Conservation (phyloP, 1,139 yeast genomes). For the Diutina catenulata region DNA sequence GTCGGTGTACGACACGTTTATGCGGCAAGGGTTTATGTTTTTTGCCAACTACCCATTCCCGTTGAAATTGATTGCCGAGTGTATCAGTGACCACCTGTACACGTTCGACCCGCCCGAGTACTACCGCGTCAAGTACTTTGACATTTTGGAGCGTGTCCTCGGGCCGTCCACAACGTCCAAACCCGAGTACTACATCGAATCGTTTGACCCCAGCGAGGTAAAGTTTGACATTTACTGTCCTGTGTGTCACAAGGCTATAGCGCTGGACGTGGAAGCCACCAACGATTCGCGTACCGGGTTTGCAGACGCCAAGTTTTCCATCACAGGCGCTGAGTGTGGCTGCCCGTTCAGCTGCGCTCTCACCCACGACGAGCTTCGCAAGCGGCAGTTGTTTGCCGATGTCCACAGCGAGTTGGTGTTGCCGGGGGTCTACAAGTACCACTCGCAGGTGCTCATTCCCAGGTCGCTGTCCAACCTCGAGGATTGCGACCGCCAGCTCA, state of each 20-base stretch:
- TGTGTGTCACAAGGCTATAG: constrained; percentile 9
- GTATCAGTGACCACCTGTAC: constrained; percentile 14
- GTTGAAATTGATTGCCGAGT: constrained; percentile 12
- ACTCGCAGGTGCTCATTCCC: constrained; percentile 6
- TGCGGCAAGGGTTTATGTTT: constrained; percentile 14
- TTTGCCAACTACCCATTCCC: constrained; percentile 19
- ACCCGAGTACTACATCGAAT: constrained; percentile 5
- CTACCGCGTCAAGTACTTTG: background rate
- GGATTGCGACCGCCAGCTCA: background rate
- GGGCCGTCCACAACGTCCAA: background rate
- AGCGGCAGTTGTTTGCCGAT: constrained; percentile 15
- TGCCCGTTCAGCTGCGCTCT: constrained; percentile 7
- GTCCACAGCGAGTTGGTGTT: constrained; percentile 7
- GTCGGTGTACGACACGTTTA: constrained; percentile 17
- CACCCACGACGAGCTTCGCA: constrained; percentile 13
- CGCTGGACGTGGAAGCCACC: constrained; percentile 11
- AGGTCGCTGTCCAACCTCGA: background rate
- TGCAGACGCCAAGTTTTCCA: constrained; percentile 13
- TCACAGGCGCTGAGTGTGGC: constrained; percentile 6
- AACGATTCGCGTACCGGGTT: constrained; percentile 14
- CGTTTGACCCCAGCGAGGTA: background rate
- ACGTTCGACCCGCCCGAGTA: constrained; percentile 11
- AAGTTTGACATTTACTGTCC: constrained; percentile 12
- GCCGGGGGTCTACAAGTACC: constrained; percentile 10
- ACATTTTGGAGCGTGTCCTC: background rate